Evolutionary conservation across 768 basidiomycete genomes (phyloP).

Genomic region (Amanita rimosa): DNA sequence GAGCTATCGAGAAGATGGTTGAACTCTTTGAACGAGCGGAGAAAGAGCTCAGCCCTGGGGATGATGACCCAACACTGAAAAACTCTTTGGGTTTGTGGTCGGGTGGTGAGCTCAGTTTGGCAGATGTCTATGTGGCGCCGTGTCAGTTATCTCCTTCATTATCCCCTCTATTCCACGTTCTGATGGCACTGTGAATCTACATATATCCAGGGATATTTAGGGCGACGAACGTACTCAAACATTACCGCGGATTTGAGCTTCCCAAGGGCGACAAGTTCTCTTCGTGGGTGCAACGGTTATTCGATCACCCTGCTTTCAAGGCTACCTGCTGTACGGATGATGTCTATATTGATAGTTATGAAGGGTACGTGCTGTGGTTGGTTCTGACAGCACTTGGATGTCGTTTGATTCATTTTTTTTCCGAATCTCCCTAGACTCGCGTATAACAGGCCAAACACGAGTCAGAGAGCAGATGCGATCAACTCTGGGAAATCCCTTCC

Average conservation of each 20-base stretch:
- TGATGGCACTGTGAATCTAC: neutral
- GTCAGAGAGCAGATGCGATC: slow-evolving; percentile 66
- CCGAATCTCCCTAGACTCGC: slow-evolving; percentile 49
- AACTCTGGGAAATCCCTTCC: slow-evolving; percentile 55
- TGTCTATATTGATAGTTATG: slow-evolving; percentile 52
- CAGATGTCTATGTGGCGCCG: slow-evolving; percentile 56
- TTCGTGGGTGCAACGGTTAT: slow-evolving; percentile 42
- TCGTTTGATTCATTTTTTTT: neutral
- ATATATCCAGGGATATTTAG: slow-evolving; percentile 58
- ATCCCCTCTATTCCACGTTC: slow-evolving; percentile 18
- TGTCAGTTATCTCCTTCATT: neutral
- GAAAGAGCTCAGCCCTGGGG: slow-evolving; percentile 18
- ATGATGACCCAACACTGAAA: slow-evolving; percentile 8
- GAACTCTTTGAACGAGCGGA: slow-evolving; percentile 47
- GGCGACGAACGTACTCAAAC: slow-evolving; percentile 49
- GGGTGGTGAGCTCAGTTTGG: slow-evolving; percentile 45
- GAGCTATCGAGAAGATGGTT: slow-evolving; percentile 38
- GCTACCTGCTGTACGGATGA: slow-evolving; percentile 58
- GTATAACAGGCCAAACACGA: slow-evolving; percentile 67
- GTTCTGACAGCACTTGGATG: neutral
- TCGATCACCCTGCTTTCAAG: slow-evolving; percentile 52
- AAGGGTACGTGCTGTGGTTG: slow-evolving; percentile 16
- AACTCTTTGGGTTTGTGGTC: slow-evolving; percentile 50
- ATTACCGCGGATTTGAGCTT: slow-evolving; percentile 57
- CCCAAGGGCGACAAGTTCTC: slow-evolving; percentile 33